Base-by-base conservation (phyloP, 768 basidiomycete genomes). In the Termitomyces bulborhizus region DNA sequence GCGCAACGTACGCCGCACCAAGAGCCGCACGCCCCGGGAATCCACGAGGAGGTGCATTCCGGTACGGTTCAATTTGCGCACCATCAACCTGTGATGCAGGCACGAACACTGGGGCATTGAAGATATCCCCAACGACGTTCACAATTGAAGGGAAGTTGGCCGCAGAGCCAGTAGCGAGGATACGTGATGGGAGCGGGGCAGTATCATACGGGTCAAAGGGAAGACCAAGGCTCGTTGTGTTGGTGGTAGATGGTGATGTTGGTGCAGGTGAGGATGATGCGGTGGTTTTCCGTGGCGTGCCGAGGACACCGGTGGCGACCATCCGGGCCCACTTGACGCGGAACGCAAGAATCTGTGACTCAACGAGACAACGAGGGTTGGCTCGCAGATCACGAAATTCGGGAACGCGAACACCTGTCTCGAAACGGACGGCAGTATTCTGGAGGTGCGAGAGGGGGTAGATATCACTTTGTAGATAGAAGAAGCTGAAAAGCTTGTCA, bases 401-500 rank as follows among this genome's bases (percentile, higher is more conserved):
- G 60, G 83, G 85, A 49, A 92, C 91, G 66, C 91, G 90, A 68
- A 93, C 79, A 18, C 91, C 91, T 0, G 86, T 91, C 68, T 93
- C 91, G 69, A 93, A 93, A 18, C 91, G 85, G 71, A 81, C 90
- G 29, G 39, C 55, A 57, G 91, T 89, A 9, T 91, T 91, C 65
- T 92, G 90, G 55, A 89, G 86, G 43, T 88, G 86, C 0, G 88
- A 82, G 51, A 84, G 78, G 1, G 90, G 89, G 65, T 79, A 85
- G 48, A 79, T 79, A 61, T 93, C 91, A 24, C 81, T 82, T 68
- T 93, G 90, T 15, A 93, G 76, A 57, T 90, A 77, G 88, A 89
- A 93, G 75, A 92, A 93, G 56, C 86, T 86, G 70, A 93, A 93
- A 1, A 93, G 80, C 65, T 94, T 94, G 73, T 93, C 90, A 63